Evolutionary conservation across 805 yeast genomes (phyloP).

Genomic region (Monosporozyma yasuniensis): DNA sequence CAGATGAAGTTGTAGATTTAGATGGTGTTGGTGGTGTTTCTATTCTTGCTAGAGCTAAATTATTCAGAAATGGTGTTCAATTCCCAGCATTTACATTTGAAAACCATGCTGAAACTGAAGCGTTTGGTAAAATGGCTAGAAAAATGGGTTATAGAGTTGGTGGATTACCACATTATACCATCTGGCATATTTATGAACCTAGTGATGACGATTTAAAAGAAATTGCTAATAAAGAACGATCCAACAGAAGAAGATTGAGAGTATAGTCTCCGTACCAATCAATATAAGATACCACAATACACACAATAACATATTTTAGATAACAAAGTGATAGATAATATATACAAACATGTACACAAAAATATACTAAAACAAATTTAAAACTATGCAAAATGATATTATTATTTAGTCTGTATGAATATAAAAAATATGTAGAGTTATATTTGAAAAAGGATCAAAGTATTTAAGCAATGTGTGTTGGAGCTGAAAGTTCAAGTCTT

Average conservation of each 20-base stretch:
- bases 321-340: not conserved
- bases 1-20: slow-evolving; percentile 53
- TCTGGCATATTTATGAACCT: slow-evolving; percentile 89
- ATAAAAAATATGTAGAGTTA: not conserved
- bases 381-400: not conserved
- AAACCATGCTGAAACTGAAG: slow-evolving; percentile 85
- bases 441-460: not conserved
- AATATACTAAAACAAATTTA: not conserved
- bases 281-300: not conserved
- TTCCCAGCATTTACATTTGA: slow-evolving; percentile 78
- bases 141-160: slow-evolving; percentile 75
- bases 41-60: slow-evolving; percentile 61
- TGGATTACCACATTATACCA: slow-evolving; percentile 81
- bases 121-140: slow-evolving; percentile 74
- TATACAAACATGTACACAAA: not conserved
- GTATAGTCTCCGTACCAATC: not conserved
- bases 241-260: slow-evolving; percentile 39
- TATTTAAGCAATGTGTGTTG: not conserved
- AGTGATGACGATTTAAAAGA: slow-evolving; percentile 72
- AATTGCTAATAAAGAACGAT: slow-evolving; percentile 61
- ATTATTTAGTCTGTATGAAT: not conserved
- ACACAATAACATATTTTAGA: not conserved
- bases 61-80: slow-evolving; percentile 70
- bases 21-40: slow-evolving; percentile 90
- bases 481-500: not conserved